Base-by-base conservation (phyloP, 2,329 filamentous ascomycete species). In the Colletotrichum liriopes region DNA sequence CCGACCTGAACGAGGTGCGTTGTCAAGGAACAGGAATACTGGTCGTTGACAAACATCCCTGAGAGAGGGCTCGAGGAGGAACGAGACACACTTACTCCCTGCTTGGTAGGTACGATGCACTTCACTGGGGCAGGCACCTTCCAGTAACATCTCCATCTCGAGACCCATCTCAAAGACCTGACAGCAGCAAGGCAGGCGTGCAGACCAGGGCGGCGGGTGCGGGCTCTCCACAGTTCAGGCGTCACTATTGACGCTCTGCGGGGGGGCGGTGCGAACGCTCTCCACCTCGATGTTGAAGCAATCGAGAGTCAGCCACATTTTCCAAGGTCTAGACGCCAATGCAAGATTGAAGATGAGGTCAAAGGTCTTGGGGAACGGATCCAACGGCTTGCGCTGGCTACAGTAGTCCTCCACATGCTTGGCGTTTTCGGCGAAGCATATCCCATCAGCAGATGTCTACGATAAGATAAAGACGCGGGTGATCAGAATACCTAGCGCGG, bases 371-470 rank as follows among this genome's bases (percentile, higher is more conserved):
- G 45, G 45, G n/a, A 26, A 62, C n/a, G 47, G 45, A 26, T 23
- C 26, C 16, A 20, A 49, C 12, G 9, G 23, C 23, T 26, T 14
- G n/a, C 32, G 16, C 52, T 52, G 43, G 9, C 43, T 6, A 49
- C 32, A 18, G 6, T 20, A 29, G 45, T 37, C 60, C 47, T 29
- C 60, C 60, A 49, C 58, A 37, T 37, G 60, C 35, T 26, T 52
- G 26, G 45, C 47, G 60, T 52, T 39, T 18, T 63, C 35, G 23
- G 45, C 37, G 20, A 41, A 11, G 20, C 18, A 5, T 32, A 41
- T 32, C 60, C 60, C 52, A 51, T 62, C 60, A 62, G 32, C 45
- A 26, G 60, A 14, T 52, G 32, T 18, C 32, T 35, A 63, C n/a
- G 47, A 52, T 41, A 52, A 52, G 60, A 49, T 52, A 63, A 37